Base-by-base conservation (phyloP, 345 rosid species). In the Eucalyptus coolabah region DNA sequence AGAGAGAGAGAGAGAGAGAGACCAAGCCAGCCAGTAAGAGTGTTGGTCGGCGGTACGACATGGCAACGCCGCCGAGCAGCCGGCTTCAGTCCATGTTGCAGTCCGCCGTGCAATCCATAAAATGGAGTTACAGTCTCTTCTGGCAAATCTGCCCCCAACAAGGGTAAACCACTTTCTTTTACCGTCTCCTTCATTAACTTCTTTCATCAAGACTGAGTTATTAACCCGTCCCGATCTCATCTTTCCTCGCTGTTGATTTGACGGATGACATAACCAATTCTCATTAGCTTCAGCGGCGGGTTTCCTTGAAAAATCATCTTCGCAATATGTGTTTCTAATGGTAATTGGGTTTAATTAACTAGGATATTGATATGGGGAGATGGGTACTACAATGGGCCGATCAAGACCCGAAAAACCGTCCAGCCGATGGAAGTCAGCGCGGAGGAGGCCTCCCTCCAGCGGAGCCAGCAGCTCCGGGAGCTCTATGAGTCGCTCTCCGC, bases 301-400 rank as follows among this genome's bases (percentile, higher is more conserved):
- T 53, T 54, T 18, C 13, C 60, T 87, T 87, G 69, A 54, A 30
- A 54, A 51, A 45, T 44, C 47, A 47, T 72, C 67, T 50, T 51
- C 51, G 51, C 63, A 37, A 59, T 34, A 30, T 13, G 40, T 30
- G 32, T 16, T 54, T 65, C 37, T 34, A 23, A 44, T 8, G 14
- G 18, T 42, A n/a, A 51, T 21, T 19, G 63, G 67, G 28, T 67
- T 47, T 32, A 32, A 30, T 82, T 69, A 54, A 86, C 83, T n/a
- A 98, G 99, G 95, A 95, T 92, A 51, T 92, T 98, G 91, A 88
- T 95, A 80, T 97, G 99, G 99, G 95, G 94, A 87, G 98, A 96
- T 89, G 99, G 99, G 88, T 97, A 96, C 90, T 98, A 98, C 92
- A 98, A 98, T 90, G 99, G 99, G 88, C 96, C 98, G 50, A 98